Percentiles rank a stretch among this genome's conserved stretches.
Conservation (phyloP, 805 yeast species). For the Pachysolen tannophilus region DNA sequence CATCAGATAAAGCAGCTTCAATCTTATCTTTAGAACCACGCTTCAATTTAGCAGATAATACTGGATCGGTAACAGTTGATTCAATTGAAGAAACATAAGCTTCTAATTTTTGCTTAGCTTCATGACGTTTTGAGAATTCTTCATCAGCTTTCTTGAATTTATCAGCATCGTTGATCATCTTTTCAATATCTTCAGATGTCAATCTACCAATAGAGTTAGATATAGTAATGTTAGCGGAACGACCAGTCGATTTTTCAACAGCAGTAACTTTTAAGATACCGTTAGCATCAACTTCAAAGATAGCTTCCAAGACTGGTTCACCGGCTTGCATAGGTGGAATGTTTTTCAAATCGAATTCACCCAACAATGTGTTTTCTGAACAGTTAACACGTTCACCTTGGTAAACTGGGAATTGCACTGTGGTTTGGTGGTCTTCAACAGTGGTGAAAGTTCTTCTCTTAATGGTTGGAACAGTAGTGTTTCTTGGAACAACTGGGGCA, state of each 20-base stretch:
- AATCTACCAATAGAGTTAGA: constrained; percentile 99
- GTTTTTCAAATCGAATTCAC: constrained; percentile 97
- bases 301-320: constrained; percentile 98
- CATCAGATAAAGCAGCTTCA: constrained; percentile 96
- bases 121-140: constrained; percentile 99
- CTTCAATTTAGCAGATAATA: constrained; percentile 95
- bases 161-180: constrained; percentile 98
- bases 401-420: constrained; percentile 97
- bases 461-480: constrained; percentile 98
- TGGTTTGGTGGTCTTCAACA: constrained; percentile 97
- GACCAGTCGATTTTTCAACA: constrained; percentile 97
- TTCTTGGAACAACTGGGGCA: constrained; percentile 98
- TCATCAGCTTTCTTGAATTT: constrained; percentile 98
- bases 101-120: constrained; percentile 98
- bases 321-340: constrained; percentile 99
- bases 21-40: constrained; percentile 95
- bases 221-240: constrained; percentile 96
- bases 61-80: constrained; percentile 96
- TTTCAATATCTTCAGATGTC: constrained; percentile 92
- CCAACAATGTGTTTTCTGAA: constrained; percentile 93
- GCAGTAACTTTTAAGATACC: constrained; percentile 99
- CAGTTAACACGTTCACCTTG: constrained; percentile 99
- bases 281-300: constrained; percentile 98
- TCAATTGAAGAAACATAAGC: constrained; percentile 95
- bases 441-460: constrained; percentile 99